phyloP scores from a whole-genome alignment of 2,329 filamentous ascomycete species.

The Colletotrichum australisinense region DNA sequence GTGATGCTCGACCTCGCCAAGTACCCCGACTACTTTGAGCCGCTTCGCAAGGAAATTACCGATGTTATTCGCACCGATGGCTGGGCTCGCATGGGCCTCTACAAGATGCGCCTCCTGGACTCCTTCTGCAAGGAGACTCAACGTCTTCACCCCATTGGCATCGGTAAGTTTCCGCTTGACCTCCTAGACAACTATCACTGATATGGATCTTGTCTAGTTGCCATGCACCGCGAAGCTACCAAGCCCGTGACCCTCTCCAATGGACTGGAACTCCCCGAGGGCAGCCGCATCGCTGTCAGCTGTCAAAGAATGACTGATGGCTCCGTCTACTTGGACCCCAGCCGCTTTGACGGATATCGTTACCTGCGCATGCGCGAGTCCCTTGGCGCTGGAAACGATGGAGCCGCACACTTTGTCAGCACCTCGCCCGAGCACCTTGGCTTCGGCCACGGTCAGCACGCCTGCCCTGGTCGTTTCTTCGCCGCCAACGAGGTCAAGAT shows the following conservation, averaged over 20 bases:
- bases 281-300: constrained; percentile 27
- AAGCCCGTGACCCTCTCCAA: constrained; percentile 31
- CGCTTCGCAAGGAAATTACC: constrained; percentile 40
- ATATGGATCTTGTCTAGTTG: background rate
- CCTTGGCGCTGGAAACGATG: constrained; percentile 32
- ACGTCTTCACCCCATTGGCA: constrained; percentile 22
- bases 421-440: constrained; percentile 42
- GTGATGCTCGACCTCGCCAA: constrained; percentile 38
- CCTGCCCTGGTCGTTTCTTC: constrained; percentile 53
- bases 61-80: constrained; percentile 37
- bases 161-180: background rate
- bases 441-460: constrained; percentile 51
- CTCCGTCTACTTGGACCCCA: constrained; percentile 21
- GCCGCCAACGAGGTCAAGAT: constrained; percentile 51
- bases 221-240: constrained; percentile 29
- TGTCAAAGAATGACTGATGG: constrained; percentile 19
- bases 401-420: constrained; percentile 44
- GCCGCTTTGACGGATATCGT: constrained; percentile 24
- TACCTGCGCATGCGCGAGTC: constrained; percentile 31
- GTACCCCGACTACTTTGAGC: constrained; percentile 38
- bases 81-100: constrained; percentile 28
- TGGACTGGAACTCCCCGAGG: constrained; percentile 27
- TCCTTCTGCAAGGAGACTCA: constrained; percentile 32
- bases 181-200: background rate
- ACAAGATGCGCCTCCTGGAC: constrained; percentile 32